Conservation (phyloP, 2,329 filamentous ascomycete species). For the Drechslerella dactyloides region DNA sequence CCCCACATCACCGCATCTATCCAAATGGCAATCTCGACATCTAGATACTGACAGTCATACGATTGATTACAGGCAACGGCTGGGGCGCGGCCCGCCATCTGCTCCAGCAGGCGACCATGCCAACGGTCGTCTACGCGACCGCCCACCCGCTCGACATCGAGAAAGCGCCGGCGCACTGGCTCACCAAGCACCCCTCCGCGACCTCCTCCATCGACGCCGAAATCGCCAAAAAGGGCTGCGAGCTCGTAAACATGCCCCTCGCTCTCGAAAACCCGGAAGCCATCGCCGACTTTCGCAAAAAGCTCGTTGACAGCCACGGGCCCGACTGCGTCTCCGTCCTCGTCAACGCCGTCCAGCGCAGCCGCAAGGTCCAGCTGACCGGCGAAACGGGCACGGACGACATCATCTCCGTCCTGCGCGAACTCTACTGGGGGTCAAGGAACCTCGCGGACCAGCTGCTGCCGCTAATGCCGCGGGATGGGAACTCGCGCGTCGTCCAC, state of each 20-base stretch:
- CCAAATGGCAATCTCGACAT: not conserved
- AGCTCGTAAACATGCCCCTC: not conserved
- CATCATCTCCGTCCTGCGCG: conserved; percentile 55
- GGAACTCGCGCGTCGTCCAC: conserved; percentile 57
- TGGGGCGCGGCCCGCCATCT: conserved; percentile 34
- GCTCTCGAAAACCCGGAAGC: conserved; percentile 55
- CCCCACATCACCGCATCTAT: not conserved
- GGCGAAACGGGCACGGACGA: no score
- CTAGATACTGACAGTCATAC: no score
- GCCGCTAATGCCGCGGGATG: conserved; percentile 21
- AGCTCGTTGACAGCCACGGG: conserved; percentile 51
- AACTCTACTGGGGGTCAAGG: conserved; percentile 57
- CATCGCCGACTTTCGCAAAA: conserved; percentile 55
- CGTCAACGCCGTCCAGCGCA: conserved; percentile 56
- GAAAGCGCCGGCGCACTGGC: not conserved
- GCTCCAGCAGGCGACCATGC: conserved; percentile 23
- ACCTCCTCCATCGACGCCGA: not conserved
- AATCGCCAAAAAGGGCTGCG: conserved; percentile 1
- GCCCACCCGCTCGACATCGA: not conserved
- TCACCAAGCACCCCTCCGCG: not conserved
- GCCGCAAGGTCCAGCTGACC: no score
- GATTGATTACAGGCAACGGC: conserved; percentile 35
- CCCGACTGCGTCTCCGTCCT: conserved; percentile 55
- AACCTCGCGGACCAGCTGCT: conserved; percentile 6
- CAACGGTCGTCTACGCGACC: conserved; percentile 27